A percentile compares a stretch with the other conserved stretches of the same genome.
These are phyloP conservation scores for Puccinia novopanici DNA, from an alignment of 1,284 basidiomycete species.

Conservation along the genomic window DNA sequence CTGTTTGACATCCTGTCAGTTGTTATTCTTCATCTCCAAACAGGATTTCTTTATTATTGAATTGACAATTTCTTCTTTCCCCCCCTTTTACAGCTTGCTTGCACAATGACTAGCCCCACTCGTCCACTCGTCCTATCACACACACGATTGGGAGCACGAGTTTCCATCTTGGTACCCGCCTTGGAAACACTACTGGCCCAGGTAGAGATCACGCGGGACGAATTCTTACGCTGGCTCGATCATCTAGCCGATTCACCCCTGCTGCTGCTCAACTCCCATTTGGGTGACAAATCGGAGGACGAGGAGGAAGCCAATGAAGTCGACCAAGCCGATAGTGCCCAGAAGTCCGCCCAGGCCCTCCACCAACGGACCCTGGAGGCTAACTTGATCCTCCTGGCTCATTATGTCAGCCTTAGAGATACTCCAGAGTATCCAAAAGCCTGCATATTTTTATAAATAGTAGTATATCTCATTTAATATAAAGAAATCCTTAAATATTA, in stretches of 20 bases:
- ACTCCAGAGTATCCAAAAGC: too few relatives aligned
- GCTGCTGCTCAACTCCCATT: background rate
- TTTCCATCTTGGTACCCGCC: background rate
- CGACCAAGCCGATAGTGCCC: background rate
- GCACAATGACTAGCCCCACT: background rate
- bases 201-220: background rate
- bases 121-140: background rate
- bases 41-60: background rate
- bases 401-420: too few relatives aligned
- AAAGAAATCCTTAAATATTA: too few relatives aligned
- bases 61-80: background rate
- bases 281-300: background rate
- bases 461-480: too few relatives aligned
- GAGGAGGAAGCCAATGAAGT: background rate
- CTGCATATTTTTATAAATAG: too few relatives aligned
- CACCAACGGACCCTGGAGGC: slow-evolving; percentile 61
- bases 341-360: background rate
- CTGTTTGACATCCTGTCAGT: too few relatives aligned
- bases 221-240: slow-evolving; percentile 11
- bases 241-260: background rate
- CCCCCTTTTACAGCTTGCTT: background rate
- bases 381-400: slow-evolving; percentile 73
- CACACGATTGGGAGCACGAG: background rate
- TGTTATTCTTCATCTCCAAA: background rate
- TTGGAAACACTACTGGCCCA: background rate